Conservation (phyloP, 1,284 basidiomycete species). For the Cystobasidium slooffiae region DNA sequence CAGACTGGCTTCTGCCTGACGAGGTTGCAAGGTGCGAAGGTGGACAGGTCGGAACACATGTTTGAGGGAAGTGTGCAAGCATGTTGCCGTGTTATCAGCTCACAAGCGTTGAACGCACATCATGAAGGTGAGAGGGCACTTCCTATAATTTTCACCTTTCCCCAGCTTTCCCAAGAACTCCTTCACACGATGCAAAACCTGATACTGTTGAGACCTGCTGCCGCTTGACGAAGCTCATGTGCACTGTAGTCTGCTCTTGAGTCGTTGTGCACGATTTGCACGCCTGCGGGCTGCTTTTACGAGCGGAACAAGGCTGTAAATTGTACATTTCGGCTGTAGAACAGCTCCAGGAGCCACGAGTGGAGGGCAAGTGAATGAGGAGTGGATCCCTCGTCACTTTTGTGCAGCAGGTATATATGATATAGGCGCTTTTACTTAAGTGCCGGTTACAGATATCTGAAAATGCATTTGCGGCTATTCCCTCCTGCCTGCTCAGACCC, state of each 20-base stretch:
- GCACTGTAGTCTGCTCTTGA: neutral
- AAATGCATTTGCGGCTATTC: neutral
- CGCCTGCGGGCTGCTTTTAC: constrained; percentile 31
- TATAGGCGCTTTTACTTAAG: constrained; percentile 5
- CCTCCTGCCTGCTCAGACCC: neutral
- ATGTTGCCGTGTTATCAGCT: too few species aligned
- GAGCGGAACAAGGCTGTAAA: constrained; percentile 33
- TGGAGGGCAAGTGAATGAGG: constrained; percentile 31
- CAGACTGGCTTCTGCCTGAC: too few species aligned
- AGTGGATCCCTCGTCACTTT: constrained; percentile 41
- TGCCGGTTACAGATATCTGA: constrained; percentile 44
- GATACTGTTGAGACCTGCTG: constrained; percentile 42
- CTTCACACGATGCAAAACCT: constrained; percentile 30
- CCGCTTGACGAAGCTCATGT: constrained; percentile 31
- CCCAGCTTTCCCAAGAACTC: neutral
- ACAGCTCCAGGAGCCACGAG: neutral
- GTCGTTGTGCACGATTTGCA: neutral
- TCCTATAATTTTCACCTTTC: neutral
- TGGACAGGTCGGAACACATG: too few species aligned
- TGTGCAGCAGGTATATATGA: constrained; percentile 29
- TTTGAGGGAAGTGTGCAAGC: too few species aligned
- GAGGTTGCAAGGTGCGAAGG: too few species aligned
- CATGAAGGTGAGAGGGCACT: neutral
- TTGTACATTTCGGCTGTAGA: neutral
- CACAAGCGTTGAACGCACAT: too few species aligned